These are phyloP conservation scores for Tulasnella sp. DNA, from an alignment of 768 basidiomycete species.

Conservation along the genomic window DNA sequence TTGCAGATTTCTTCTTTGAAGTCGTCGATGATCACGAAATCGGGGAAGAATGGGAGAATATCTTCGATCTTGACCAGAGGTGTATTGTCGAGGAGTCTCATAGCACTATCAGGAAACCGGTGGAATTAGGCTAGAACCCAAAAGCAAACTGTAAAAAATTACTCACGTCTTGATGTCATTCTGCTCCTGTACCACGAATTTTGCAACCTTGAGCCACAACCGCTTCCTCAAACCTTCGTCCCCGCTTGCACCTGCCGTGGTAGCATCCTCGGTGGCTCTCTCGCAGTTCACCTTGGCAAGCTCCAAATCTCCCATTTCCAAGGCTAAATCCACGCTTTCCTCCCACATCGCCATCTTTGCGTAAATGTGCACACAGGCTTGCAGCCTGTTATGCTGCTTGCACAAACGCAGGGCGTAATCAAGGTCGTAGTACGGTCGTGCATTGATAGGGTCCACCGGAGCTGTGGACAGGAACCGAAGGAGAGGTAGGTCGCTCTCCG, in stretches of 20 bases:
- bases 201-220: slow-evolving; percentile 96
- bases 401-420: slow-evolving; percentile 94
- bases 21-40: slow-evolving; percentile 98
- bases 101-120: slow-evolving; percentile 60
- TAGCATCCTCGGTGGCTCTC: slow-evolving; percentile 57
- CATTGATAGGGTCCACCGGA: slow-evolving; percentile 75
- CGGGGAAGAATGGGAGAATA: slow-evolving; percentile 98
- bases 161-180: slow-evolving; percentile 96
- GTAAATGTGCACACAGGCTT: slow-evolving; percentile 94
- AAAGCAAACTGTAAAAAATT: neutral
- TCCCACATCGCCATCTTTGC: slow-evolving; percentile 97
- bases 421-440: slow-evolving; percentile 89
- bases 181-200: slow-evolving; percentile 95
- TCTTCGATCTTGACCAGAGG: slow-evolving; percentile 96
- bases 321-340: slow-evolving; percentile 89
- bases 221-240: slow-evolving; percentile 90
- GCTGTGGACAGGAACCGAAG: slow-evolving; percentile 78
- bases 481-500: slow-evolving; percentile 69
- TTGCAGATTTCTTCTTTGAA: slow-evolving; percentile 99
- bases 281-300: slow-evolving; percentile 94
- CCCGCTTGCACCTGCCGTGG: neutral
- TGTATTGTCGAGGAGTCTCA: slow-evolving; percentile 93
- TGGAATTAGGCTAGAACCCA: neutral
- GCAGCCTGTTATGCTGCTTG: slow-evolving; percentile 72
- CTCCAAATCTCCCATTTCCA: slow-evolving; percentile 92